Evolutionary conservation across 768 basidiomycete species (phyloP).

Genomic region (Guyanaporus albipodus): DNA sequence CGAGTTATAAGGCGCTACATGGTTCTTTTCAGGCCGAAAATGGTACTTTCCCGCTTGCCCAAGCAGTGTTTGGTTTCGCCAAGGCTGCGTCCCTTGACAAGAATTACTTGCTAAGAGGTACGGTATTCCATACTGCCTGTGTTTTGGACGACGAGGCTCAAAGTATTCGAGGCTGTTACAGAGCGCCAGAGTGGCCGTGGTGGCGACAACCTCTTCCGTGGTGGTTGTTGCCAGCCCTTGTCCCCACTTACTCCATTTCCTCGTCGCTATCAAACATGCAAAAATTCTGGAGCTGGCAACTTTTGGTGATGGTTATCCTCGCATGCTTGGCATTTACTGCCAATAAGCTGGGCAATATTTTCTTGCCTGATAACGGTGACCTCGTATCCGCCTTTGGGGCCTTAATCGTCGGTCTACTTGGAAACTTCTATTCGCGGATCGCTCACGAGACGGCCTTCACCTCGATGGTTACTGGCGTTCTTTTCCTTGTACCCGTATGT

Average conservation of each 20-base stretch:
- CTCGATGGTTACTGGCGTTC: slow-evolving; percentile 89
- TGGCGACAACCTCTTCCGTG: slow-evolving; percentile 73
- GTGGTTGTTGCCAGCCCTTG: slow-evolving; percentile 76
- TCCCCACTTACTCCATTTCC: slow-evolving; percentile 70
- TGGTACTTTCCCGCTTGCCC: slow-evolving; percentile 38
- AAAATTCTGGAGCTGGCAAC: slow-evolving; percentile 61
- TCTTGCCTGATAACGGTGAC: slow-evolving; percentile 64
- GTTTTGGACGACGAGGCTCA: slow-evolving; percentile 25
- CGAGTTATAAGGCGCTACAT: slow-evolving; percentile 46
- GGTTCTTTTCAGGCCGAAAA: slow-evolving; percentile 52
- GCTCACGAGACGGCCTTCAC: slow-evolving; percentile 82
- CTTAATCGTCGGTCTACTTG: slow-evolving; percentile 71
- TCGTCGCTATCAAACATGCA: slow-evolving; percentile 79
- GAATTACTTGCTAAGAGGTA: slow-evolving; percentile 32
- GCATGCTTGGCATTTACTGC: slow-evolving; percentile 72
- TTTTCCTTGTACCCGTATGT: slow-evolving; percentile 84
- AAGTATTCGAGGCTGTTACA: slow-evolving; percentile 59
- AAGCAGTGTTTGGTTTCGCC: slow-evolving; percentile 48
- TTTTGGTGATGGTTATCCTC: slow-evolving; percentile 78
- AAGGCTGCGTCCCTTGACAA: slow-evolving; percentile 30
- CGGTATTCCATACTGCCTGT: background rate
- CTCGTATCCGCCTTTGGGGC: slow-evolving; percentile 78
- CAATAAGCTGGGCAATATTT: slow-evolving; percentile 57
- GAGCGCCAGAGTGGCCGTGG: slow-evolving; percentile 74
- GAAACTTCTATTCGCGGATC: slow-evolving; percentile 76